Base-by-base conservation (phyloP, 176 grass and related monocot genomes). In the Aegilops speltoides region DNA sequence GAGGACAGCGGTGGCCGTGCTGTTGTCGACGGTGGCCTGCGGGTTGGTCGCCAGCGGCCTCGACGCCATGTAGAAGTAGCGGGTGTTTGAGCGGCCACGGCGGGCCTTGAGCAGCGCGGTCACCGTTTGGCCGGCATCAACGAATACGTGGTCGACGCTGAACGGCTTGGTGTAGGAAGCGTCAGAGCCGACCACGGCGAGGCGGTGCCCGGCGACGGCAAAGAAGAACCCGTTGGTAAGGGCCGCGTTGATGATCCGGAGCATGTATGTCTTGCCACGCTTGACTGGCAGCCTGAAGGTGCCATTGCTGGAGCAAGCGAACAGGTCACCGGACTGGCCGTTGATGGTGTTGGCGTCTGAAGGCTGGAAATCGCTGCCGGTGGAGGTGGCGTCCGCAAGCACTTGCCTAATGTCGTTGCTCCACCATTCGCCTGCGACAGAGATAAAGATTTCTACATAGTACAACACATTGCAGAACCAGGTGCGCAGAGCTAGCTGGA, bases 341-440 rank as follows among this genome's bases (percentile, higher is more conserved):
- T 95, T 95, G 86, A 95, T 90, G 73, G 88, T 91, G 73, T 80
- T 88, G 0, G 85, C 85, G 29, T 95, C 86, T 0, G 93, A 81
- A 3, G 60, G 23, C 0, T 60, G 19, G 57, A 77, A 36, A 2
- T 82, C 85, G 54, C 85, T 61, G 6, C 90, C 88, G 7, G 68
- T 80, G 15, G 38, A 67, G 28, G 50, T 5, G 38, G 14, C 62
- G 60, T 84, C 38, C 17, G 60, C 26, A 0, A 89, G 78, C 28
- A 92, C 5, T 1, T 71, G 7, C 2, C 79, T 1, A 0, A 66
- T 64, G 50, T 90, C 81, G 0, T 14, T 29, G 33, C 86, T 82
- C 89, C 90, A 87, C 82, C 86, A 87, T 71, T 91, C 86, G 31
- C 79, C 84, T 86, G 34, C 34, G 7, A 10, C 8, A 2, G 5